Evolutionary conservation across 108 stramenopile genomes (phyloP).

Genomic region (Nannochloropsis gaditana): DNA sequence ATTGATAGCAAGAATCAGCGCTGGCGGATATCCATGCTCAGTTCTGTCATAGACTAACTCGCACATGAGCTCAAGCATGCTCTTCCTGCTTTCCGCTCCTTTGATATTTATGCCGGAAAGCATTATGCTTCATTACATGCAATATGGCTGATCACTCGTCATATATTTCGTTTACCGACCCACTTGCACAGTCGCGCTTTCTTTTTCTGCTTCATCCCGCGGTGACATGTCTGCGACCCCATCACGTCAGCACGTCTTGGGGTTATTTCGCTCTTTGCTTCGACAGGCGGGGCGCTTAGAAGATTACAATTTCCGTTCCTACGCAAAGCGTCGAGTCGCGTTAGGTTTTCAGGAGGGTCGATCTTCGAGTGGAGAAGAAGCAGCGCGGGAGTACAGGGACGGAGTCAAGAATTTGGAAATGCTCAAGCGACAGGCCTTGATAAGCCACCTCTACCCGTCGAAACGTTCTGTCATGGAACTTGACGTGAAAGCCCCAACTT

Average conservation of each 20-base stretch:
- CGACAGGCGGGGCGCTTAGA: constrained; percentile 65
- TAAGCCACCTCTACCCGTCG: constrained; percentile 5
- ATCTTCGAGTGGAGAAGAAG: constrained; percentile 36
- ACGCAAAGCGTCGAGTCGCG: constrained; percentile 64
- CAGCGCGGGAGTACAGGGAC: not conserved
- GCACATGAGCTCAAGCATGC: no score
- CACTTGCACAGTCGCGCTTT: no score
- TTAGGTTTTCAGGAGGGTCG: constrained; percentile 64
- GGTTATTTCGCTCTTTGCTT: constrained; percentile 61
- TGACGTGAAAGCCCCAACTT: not conserved
- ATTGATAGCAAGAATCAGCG: no score
- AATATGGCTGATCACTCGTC: no score
- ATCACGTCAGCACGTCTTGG: not conserved
- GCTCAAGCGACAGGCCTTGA: not conserved
- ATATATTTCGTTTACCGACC: no score
- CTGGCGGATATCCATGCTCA: no score
- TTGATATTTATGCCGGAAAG: no score
- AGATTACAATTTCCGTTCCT: constrained; percentile 74
- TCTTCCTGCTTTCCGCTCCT: no score
- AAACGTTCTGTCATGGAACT: constrained; percentile 16
- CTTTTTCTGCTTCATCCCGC: no score
- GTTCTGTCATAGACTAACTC: no score
- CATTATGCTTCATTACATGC: no score
- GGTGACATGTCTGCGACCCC: not conserved
- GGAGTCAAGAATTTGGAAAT: constrained; percentile 18